Percentiles rank a stretch among this genome's conserved stretches.
Conservation (phyloP, 495 filamentous ascomycete species). For the Talaromyces wortmannii region DNA sequence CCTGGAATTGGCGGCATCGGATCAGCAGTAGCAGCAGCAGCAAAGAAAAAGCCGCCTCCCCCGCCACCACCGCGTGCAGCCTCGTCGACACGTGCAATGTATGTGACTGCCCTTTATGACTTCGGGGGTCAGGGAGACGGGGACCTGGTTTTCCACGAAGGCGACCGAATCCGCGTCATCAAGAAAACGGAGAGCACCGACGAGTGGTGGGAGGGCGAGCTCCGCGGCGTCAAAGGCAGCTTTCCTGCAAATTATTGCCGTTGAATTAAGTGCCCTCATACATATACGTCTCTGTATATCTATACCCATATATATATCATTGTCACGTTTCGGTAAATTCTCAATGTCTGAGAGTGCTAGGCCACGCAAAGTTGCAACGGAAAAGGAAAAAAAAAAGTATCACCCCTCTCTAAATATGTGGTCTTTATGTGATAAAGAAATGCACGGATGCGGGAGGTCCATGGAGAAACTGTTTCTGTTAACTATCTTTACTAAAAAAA, state of each 20-base stretch:
- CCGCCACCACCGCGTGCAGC: conserved; percentile 58
- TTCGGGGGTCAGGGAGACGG: conserved; percentile 67
- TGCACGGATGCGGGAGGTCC: too few relatives aligned
- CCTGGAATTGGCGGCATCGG: conserved; percentile 11
- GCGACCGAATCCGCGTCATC: conserved; percentile 76
- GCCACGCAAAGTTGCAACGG: too few relatives aligned
- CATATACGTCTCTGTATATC: not conserved
- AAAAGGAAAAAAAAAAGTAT: too few relatives aligned
- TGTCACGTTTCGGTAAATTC: too few relatives aligned
- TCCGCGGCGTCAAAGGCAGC: conserved; percentile 63
- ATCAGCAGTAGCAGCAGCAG: conserved; percentile 28
- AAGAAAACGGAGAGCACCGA: conserved; percentile 80
- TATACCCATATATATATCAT: not conserved
- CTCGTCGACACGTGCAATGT: conserved; percentile 41
- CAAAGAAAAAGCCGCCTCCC: conserved; percentile 59
- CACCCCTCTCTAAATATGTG: too few relatives aligned
- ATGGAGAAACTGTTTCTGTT: too few relatives aligned
- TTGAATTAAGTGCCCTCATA: not conserved
- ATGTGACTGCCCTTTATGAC: conserved; percentile 73
- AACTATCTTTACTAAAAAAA: too few relatives aligned
- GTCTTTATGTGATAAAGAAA: too few relatives aligned
- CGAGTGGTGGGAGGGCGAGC: conserved; percentile 94
- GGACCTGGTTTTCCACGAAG: conserved; percentile 77
- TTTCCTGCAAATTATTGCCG: conserved; percentile 91
- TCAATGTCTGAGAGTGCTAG: too few relatives aligned